These are phyloP conservation scores for Diaporthe destruens DNA, from an alignment of 2,329 filamentous ascomycete genomes.

Conservation along the genomic window DNA sequence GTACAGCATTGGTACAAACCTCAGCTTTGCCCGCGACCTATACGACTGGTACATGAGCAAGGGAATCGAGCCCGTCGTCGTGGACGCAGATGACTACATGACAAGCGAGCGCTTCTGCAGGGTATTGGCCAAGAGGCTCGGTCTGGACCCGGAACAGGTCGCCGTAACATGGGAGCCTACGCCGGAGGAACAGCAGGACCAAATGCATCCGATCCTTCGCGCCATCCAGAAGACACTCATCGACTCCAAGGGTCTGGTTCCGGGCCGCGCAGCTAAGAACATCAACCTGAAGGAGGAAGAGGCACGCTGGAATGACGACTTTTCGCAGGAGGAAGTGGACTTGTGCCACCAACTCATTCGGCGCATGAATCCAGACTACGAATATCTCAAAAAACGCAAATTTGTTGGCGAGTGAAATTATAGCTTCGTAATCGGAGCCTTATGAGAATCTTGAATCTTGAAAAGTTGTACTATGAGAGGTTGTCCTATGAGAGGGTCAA, in stretches of 20 bases:
- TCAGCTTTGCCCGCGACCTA: background rate
- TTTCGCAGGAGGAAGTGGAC: background rate
- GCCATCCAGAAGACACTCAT: conserved; percentile 6
- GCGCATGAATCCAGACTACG: background rate
- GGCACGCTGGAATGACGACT: background rate
- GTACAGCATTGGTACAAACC: background rate
- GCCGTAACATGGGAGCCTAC: background rate
- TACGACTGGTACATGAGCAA: conserved; percentile 6
- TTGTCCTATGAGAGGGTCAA: too few species aligned
- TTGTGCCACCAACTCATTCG: background rate
- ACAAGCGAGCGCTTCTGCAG: conserved; percentile 2
- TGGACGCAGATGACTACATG: conserved; percentile 16
- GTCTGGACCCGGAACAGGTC: background rate
- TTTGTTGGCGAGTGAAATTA: background rate
- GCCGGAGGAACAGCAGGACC: background rate
- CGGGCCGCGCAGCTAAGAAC: background rate
- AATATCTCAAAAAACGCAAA: background rate
- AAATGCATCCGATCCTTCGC: background rate
- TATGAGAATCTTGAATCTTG: too few species aligned
- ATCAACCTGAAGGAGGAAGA: background rate
- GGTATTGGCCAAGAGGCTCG: background rate
- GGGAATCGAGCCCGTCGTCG: background rate
- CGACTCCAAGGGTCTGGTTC: background rate
- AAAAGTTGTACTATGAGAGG: too few species aligned
- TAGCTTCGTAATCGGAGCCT: too few species aligned